Evolutionary conservation across 441 rosid species (phyloP), one percentile per base, ranked within the genome.

Genomic region (Geranium incanum): DNA sequence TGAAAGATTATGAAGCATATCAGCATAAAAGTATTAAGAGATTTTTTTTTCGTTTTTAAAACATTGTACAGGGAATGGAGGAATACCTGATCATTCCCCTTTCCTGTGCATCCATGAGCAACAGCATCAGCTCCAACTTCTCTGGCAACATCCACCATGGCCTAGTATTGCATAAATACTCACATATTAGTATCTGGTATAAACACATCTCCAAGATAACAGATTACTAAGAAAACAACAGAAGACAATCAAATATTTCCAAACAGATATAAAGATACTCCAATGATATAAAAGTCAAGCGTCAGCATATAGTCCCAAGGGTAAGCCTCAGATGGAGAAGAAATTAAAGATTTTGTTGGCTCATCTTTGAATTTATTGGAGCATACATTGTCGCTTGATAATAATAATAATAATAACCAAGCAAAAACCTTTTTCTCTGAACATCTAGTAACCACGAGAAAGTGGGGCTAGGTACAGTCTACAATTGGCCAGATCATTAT

Each of bases 81-180:
- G 68, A 82, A 76, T 86, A 84, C 98, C 93, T 91, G 97, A 83
- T 93, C 97, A 83, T 93, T 93, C 83, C 98, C 97, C 86, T 94
- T 94, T 63, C 98, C 97, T 1, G 96, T 94, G 83, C 98, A 94
- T 67, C 98, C 97, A 75, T 94, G 98, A 28, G 98, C 79, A 70
- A 91, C 96, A 23, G 97, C 95, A 80, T 94, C 98, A 4, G 97
- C 97, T 80, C 97, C 98, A 80, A 93, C 93, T 78, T 93, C 96
- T 70, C 78, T 93, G 38, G 98, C 98, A 76, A 86, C 91, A 80
- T 93, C 97, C 71, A 93, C 98, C 98, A 93, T 93, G 70, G 98
- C 98, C 98, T 91, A 81, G 70, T 78, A 75, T 77, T 50, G 43
- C 57, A 50, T 13, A n/a, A 50, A 50, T 50, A 50, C 15, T 50